These are phyloP conservation scores for Leucaena leucocephala DNA, from an alignment of 306 rosid genomes.

Conservation along the genomic window DNA sequence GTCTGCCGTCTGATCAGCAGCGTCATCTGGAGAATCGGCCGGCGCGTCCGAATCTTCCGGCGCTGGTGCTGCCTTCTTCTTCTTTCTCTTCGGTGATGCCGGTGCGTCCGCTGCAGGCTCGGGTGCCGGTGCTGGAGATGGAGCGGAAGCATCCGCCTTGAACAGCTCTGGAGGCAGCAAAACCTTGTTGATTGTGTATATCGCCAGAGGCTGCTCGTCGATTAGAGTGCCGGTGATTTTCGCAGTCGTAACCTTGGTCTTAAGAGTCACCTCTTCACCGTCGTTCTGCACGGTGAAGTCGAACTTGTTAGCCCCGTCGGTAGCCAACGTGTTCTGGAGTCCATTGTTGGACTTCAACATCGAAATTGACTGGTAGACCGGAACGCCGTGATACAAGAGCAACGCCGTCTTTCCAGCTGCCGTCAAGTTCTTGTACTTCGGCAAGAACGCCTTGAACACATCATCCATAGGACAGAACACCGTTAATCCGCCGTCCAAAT, in stretches of 20 bases:
- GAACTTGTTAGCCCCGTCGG: conserved; percentile 69
- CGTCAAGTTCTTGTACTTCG: conserved; percentile 73
- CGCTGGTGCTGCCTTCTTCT: conserved; percentile 21
- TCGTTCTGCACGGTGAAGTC: conserved; percentile 84
- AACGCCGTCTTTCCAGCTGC: conserved; percentile 54
- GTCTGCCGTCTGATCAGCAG: conserved; percentile 65
- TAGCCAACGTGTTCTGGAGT: conserved; percentile 69
- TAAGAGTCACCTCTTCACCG: conserved; percentile 66
- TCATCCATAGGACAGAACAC: conserved; percentile 81
- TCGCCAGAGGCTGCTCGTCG: conserved; percentile 72
- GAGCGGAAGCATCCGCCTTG: conserved; percentile 52
- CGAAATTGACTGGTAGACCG: conserved; percentile 61
- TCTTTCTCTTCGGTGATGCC: conserved; percentile 43
- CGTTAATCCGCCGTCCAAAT: conserved; percentile 62
- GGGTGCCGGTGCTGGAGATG: conserved; percentile 63
- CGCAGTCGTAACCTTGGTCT: conserved; percentile 61
- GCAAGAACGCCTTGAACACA: conserved; percentile 60
- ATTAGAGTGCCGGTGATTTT: conserved; percentile 64
- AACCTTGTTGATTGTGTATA: conserved; percentile 64
- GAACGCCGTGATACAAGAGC: conserved; percentile 70
- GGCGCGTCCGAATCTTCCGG: conserved; percentile 41
- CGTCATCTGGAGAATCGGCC: conserved; percentile 47
- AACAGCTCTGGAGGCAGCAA: conserved; percentile 72
- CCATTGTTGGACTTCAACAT: conserved; percentile 75
- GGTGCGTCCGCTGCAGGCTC: conserved; percentile 65